Evolutionary conservation across 2,329 filamentous ascomycete species (phyloP).

Genomic region (Xylaria sp.): DNA sequence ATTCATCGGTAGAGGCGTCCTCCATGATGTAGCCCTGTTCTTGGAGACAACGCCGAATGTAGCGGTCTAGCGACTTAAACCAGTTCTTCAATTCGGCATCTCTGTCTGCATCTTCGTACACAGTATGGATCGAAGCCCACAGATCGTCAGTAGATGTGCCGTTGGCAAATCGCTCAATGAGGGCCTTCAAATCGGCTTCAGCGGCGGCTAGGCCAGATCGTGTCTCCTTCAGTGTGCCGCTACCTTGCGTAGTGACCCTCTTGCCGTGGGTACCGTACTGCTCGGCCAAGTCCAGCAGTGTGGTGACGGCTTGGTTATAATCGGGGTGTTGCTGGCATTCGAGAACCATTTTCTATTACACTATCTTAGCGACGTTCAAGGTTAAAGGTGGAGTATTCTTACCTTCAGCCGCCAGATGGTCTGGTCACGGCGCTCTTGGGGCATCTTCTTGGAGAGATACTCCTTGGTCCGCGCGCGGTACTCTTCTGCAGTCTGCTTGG

Average conservation of each 20-base stretch:
- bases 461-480: slow-evolving; percentile 57
- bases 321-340: slow-evolving; percentile 96
- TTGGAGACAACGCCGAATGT: slow-evolving; percentile 80
- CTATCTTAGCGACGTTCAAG: slow-evolving; percentile 68
- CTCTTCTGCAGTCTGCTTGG: slow-evolving; percentile 44
- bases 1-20: slow-evolving; percentile 76
- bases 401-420: slow-evolving; percentile 82
- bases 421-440: slow-evolving; percentile 89
- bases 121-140: slow-evolving; percentile 79
- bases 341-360: slow-evolving; percentile 82
- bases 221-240: slow-evolving; percentile 72
- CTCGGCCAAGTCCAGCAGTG: slow-evolving; percentile 81
- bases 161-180: slow-evolving; percentile 96
- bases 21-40: slow-evolving; percentile 91
- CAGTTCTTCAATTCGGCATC: slow-evolving; percentile 86
- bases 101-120: slow-evolving; percentile 84
- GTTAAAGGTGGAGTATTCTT: slow-evolving; percentile 10
- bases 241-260: slow-evolving; percentile 63
- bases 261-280: slow-evolving; percentile 79
- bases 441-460: slow-evolving; percentile 85
- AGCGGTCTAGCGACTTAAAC: slow-evolving; percentile 80
- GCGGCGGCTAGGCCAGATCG: slow-evolving; percentile 69
- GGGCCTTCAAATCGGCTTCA: slow-evolving; percentile 78
- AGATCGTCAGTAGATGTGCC: slow-evolving; percentile 86
- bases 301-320: slow-evolving; percentile 89